A percentile compares a stretch with the other conserved stretches of the same genome.
phyloP scores from a whole-genome alignment of 352 stramenopile species.

The Pythium brassicae region DNA sequence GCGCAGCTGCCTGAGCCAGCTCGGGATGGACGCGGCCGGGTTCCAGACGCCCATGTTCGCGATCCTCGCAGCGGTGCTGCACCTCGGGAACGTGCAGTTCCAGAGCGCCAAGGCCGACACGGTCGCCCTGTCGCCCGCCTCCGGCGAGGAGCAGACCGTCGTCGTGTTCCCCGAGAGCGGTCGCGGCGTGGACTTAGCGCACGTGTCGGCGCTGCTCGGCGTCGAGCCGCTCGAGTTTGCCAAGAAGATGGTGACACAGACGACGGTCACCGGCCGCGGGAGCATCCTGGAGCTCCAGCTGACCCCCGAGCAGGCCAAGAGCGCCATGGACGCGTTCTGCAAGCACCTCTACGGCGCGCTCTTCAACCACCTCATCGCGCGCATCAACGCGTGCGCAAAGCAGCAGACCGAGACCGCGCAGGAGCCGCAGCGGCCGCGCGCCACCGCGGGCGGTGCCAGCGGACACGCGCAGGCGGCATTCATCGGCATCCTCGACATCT shows the following conservation, averaged over 20 bases:
- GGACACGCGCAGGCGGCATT: too few species aligned
- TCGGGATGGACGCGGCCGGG: slow-evolving; percentile 54
- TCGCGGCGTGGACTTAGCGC: slow-evolving; percentile 45
- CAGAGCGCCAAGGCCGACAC: slow-evolving; percentile 18
- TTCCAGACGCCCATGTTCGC: slow-evolving; percentile 77
- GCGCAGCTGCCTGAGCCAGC: slow-evolving; percentile 51
- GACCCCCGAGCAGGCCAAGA: slow-evolving; percentile 67
- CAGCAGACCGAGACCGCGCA: slow-evolving; percentile 33
- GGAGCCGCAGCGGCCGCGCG: slow-evolving; percentile 12
- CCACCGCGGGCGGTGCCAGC: too few species aligned
- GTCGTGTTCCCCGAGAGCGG: slow-evolving; percentile 53
- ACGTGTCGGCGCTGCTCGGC: slow-evolving; percentile 53
- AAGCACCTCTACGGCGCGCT: slow-evolving; percentile 82
- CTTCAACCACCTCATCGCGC: slow-evolving; percentile 71
- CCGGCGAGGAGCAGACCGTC: slow-evolving; percentile 27
- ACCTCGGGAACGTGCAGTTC: slow-evolving; percentile 70
- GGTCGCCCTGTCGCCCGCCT: not conserved
- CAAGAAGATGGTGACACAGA: slow-evolving; percentile 82
- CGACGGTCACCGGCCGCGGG: slow-evolving; percentile 67
- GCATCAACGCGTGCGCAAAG: slow-evolving; percentile 72
- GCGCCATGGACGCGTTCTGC: slow-evolving; percentile 80
- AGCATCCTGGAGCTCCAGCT: slow-evolving; percentile 76
- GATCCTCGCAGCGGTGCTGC: slow-evolving; percentile 61
- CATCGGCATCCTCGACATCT: slow-evolving; percentile 90
- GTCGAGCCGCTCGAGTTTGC: slow-evolving; percentile 57